phyloP scores from a whole-genome alignment of 192 early-diverging fungal species.

The Coemansia sp. region DNA sequence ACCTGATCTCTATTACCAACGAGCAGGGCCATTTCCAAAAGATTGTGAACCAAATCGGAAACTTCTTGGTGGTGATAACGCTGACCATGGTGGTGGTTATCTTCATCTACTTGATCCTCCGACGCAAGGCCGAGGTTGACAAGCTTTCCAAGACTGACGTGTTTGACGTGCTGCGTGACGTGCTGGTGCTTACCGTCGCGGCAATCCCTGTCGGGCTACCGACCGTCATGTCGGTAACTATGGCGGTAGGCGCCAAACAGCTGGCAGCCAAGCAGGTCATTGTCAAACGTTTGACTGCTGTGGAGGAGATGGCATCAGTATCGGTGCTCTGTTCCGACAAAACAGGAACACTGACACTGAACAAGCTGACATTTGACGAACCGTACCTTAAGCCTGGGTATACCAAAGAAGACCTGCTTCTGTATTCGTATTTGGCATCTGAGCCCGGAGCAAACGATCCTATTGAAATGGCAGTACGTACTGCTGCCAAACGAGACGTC shows the following conservation, averaged over 20 bases:
- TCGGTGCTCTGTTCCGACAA: conserved; percentile 83
- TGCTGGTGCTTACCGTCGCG: conserved; percentile 88
- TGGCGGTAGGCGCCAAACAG: conserved; percentile 88
- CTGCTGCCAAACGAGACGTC: conserved; percentile 71
- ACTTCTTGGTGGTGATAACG: conserved; percentile 86
- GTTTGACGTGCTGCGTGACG: conserved; percentile 63
- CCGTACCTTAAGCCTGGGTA: conserved; percentile 68
- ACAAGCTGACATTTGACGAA: conserved; percentile 87
- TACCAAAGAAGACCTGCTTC: conserved; percentile 73
- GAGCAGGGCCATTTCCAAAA: conserved; percentile 98
- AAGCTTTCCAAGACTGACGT: conserved; percentile 53
- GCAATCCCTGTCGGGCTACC: conserved; percentile 92
- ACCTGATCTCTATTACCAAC: conserved; percentile 85
- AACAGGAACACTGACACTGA: conserved; percentile 88
- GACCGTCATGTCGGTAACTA: conserved; percentile 90
- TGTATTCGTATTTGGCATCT: conserved; percentile 77
- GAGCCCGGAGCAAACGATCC: conserved; percentile 88
- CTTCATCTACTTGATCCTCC: conserved; percentile 68
- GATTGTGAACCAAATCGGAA: conserved; percentile 88
- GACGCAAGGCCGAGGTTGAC: conserved; percentile 52
- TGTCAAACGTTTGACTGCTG: conserved; percentile 90
- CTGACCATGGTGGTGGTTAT: conserved; percentile 75
- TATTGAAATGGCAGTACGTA: conserved; percentile 83
- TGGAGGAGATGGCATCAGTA: conserved; percentile 89
- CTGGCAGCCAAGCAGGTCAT: conserved; percentile 89